Evolutionary conservation across 2,329 filamentous ascomycete species (phyloP), one percentile per base, ranked within the genome.

Genomic region (Talaromyces sp.): DNA sequence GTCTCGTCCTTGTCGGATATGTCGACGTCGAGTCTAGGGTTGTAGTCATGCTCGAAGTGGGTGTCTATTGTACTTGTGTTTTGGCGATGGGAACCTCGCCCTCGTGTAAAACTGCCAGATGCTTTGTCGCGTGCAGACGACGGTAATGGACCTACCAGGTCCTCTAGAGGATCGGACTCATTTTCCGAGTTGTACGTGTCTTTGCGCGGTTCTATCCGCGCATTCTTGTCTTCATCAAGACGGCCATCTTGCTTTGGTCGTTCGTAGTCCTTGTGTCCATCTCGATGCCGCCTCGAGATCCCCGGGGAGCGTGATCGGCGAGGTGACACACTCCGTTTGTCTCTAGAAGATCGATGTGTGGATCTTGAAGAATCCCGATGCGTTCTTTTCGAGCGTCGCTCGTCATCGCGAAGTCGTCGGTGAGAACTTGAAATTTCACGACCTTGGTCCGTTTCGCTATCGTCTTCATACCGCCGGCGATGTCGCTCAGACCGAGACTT

Each of bases 141-240:
- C 9, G 86, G 87, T 0, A 81, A 76, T 22, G 92, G 92, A 0
- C 93, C 93, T 39, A 97, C 88, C 22, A 94, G 80, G 3, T 89
- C 87, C 64, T 93, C 89, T 3, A 93, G 79, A 0, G 91, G 89
- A 73, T 96, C 91, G 0, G 90, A 93, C 45, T 78, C 65, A 6
- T 69, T 63, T 8, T 69, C 73, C 7, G 66, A 68, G 43, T 41
- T 60, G n/a, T 66, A 59, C n/a, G 66, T 31, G 13, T 50, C 19
- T 16, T 9, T 64, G 63, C 6, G 43, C 13, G 31, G n/a, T 31
- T 58, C 13, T 33, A 8, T 24, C 27, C 11, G 56, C 13, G 35
- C 6, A 60, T 35, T 24, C 13, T 27, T 47, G 10, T 47, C 49
- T 2, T 19, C 52, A 11, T 37, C 43, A 31, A 31, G 27, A 31